Percentiles rank a stretch among this genome's conserved stretches.
These are phyloP conservation scores for Platanthera zijinensis DNA, from an alignment of 106 monocot genomes.

Conservation along the genomic window DNA sequence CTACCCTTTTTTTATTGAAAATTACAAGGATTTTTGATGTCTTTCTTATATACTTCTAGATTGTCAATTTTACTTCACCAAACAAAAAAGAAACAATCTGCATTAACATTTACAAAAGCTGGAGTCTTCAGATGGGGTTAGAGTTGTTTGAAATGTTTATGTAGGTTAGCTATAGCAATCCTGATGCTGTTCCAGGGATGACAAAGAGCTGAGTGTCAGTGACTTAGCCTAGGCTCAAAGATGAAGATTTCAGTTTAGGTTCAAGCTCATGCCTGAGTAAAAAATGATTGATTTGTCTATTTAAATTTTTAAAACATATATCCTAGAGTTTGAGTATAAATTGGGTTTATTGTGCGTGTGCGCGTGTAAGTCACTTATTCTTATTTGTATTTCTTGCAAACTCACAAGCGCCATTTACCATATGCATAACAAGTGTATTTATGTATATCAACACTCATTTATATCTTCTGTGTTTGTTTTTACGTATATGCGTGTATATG, in stretches of 20 bases:
- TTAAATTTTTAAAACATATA: neutral
- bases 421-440: no score
- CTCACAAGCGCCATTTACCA: no score
- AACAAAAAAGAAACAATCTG: neutral
- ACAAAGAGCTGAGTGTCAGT: no score
- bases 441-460: no score
- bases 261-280: neutral
- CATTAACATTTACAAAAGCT: neutral
- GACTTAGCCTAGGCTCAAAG: neutral
- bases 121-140: neutral
- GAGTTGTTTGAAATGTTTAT: neutral
- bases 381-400: no score
- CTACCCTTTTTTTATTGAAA: no score
- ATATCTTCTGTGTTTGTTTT: no score
- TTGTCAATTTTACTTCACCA: no score
- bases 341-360: neutral
- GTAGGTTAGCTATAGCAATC: neutral
- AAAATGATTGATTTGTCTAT: neutral
- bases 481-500: no score
- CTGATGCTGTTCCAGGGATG: neutral
- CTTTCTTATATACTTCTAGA: no score
- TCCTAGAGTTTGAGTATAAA: neutral
- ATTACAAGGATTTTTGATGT: no score
- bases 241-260: neutral
- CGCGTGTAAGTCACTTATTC: neutral